Evolutionary conservation across 108 stramenopile genomes (phyloP), one percentile per base, ranked within the genome.

Genomic region (Chaetoceros muelleri): DNA sequence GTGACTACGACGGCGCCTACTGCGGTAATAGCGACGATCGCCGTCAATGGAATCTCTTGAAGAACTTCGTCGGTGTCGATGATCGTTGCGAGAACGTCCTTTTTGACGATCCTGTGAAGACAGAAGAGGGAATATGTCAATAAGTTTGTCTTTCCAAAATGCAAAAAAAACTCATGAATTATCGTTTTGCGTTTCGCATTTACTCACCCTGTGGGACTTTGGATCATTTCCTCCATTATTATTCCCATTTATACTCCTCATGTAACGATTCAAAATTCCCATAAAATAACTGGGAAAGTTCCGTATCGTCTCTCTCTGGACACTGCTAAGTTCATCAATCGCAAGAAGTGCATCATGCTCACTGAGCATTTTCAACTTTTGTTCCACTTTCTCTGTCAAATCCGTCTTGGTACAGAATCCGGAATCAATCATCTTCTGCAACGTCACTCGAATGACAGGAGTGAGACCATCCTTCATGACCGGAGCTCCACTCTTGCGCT

Each of bases 181-280:
- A n/a, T n/a, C n/a, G n/a, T n/a, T n/a, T n/a, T n/a, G n/a, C n/a
- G n/a, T n/a, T n/a, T n/a, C n/a, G n/a, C n/a, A n/a, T n/a, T n/a
- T n/a, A n/a, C n/a, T n/a, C n/a, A n/a, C n/a, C n/a, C n/a, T n/a
- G n/a, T n/a, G n/a, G n/a, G n/a, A n/a, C n/a, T n/a, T n/a, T n/a
- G n/a, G n/a, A n/a, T n/a, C n/a, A 40, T 40, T 5, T 40, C 49
- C 30, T 18, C 29, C 55, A 46, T 1, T 3, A 13, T 30, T 29
- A 34, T 61, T 58, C 40, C 20, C 25, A 2, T n/a, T 13, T 25
- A 78, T 76, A 24, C 82, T 78, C 21, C 82, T 66, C 71, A 81
- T 78, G 69, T 90, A 90, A 3, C 84, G 75, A 73, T 87, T 90
- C 67, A 90, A 62, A 48, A 90, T 90, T 27, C 89, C 89, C 82